Base-by-base conservation (phyloP, 148 eudicot genomes). In the Dysphania ambrosioides region DNA sequence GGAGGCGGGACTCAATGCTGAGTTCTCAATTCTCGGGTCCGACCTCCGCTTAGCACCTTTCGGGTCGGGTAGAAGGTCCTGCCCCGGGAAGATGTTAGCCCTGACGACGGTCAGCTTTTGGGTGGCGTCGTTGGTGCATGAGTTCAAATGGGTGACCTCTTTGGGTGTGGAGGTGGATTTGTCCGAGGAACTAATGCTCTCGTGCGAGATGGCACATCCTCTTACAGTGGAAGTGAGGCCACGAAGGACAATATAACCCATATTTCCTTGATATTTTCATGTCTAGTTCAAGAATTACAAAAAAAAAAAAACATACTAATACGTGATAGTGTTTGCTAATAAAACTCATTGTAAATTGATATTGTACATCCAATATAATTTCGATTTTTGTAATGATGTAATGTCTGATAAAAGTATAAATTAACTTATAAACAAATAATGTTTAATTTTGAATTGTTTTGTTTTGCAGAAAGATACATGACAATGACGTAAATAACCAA, bases 181-280 rank as follows among this genome's bases (percentile, higher is more conserved):
- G 58, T 80, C 91, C 0, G 97, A 91, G 56, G 78, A 78, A 56
- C 78, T 91, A 0, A 87, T 62, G 77, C 80, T 91, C 0, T 91
- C 97, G 0, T 84, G 87, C 34, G 97, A 89, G 76, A 89, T 91
- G 97, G 87, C 85, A 8, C 73, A 70, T 47, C 97, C 97, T 19
- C 96, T 91, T 30, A 55, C 30, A 12, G 84, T 81, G 35, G 51
- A 76, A 13, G 80, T 72, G 36, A 68, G 76, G 32, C 78, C 77
- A 16, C 15, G 70, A 24, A 76, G 86, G 66, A 13, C 53, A 47
- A 47, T 21, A 47, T 3, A 47, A 15, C 5, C 21, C 13, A 12
- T 9, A 4, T 47, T 16, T 4, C 53, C 4, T 15, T 47, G 53
- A 47, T 44, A 12, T 44, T 5, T 3, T 44, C 13, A 42, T 12